Evolutionary conservation across 2,329 filamentous ascomycete genomes (phyloP).

Genomic region (Talaromyces sp.): DNA sequence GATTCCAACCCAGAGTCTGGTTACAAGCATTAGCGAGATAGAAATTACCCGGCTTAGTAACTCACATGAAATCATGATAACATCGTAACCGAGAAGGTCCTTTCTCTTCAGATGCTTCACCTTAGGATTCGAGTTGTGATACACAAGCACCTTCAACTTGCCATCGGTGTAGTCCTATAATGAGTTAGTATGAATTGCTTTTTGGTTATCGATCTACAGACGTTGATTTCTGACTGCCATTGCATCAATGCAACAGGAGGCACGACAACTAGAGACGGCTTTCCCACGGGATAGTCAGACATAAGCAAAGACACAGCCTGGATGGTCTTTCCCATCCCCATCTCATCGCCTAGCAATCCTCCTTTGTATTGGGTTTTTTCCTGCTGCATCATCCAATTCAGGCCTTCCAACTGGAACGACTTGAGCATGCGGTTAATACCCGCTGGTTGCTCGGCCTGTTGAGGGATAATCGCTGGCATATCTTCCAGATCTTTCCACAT

Average conservation of each 20-base stretch:
- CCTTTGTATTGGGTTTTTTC: conserved; percentile 82
- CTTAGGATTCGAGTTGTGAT: conserved; percentile 81
- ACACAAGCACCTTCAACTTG: conserved; percentile 84
- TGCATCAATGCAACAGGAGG: conserved; percentile 95
- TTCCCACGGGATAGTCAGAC: conserved; percentile 85
- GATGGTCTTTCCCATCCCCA: conserved; percentile 98
- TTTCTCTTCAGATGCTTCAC: conserved; percentile 71
- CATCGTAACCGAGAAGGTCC: conserved; percentile 77
- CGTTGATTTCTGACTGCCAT: conserved; percentile 78
- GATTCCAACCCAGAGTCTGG: conserved; percentile 70
- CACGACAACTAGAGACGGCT: conserved; percentile 82
- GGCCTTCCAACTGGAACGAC: conserved; percentile 86
- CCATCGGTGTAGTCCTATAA: conserved; percentile 69
- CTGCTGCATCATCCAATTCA: conserved; percentile 92
- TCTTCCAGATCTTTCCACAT: conserved; percentile 81
- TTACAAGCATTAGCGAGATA: not conserved
- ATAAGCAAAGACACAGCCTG: conserved; percentile 97
- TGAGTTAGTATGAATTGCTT: conserved; percentile 2
- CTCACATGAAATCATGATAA: conserved; percentile 97
- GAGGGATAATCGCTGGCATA: conserved; percentile 62
- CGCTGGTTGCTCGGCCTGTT: conserved; percentile 66
- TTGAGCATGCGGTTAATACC: conserved; percentile 82
- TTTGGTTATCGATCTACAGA: conserved; percentile 33
- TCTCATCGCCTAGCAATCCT: conserved; percentile 90
- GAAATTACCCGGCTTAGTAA: conserved; percentile 24